A percentile compares a stretch with the other conserved stretches of the same genome.
Conservation (phyloP, 345 rosid genomes). For the Odontarrhena argentea region DNA sequence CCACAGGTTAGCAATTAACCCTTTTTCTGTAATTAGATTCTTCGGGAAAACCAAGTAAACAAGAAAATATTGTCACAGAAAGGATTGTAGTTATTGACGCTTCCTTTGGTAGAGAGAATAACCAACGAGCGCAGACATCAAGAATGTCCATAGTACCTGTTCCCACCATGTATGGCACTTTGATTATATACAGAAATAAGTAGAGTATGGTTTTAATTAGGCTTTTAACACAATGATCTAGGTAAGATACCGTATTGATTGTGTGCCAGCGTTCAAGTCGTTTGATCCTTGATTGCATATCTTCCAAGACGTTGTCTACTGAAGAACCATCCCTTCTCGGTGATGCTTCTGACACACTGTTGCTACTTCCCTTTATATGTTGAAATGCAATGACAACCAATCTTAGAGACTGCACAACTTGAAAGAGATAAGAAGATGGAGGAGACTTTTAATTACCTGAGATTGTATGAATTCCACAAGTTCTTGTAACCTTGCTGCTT, state of each 20-base stretch:
- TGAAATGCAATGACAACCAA: not conserved
- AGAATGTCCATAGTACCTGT: slow-evolving; percentile 94
- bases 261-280: slow-evolving; percentile 94
- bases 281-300: slow-evolving; percentile 83
- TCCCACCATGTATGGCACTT: slow-evolving; percentile 12
- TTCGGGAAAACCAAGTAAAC: slow-evolving; percentile 1
- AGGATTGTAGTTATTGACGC: slow-evolving; percentile 49
- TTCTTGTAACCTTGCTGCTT: slow-evolving; percentile 88
- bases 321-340: slow-evolving; percentile 69
- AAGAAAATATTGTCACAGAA: not conserved
- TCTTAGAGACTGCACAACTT: slow-evolving; percentile 6
- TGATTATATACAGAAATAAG: not conserved
- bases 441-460: slow-evolving; percentile 57
- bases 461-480: slow-evolving; percentile 88
- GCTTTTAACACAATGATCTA: slow-evolving; percentile 4
- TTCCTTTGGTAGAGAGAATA: slow-evolving; percentile 93
- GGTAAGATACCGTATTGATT: slow-evolving; percentile 69
- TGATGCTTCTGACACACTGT: slow-evolving; percentile 76
- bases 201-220: not conserved
- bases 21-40: slow-evolving; percentile 16
- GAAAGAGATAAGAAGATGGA: slow-evolving; percentile 12
- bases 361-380: slow-evolving; percentile 61
- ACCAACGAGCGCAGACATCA: slow-evolving; percentile 96
- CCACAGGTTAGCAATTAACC: slow-evolving; percentile 27
- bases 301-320: slow-evolving; percentile 76